Conservation (phyloP, 1,284 basidiomycete genomes). For the Ganoderma resinaceum region DNA sequence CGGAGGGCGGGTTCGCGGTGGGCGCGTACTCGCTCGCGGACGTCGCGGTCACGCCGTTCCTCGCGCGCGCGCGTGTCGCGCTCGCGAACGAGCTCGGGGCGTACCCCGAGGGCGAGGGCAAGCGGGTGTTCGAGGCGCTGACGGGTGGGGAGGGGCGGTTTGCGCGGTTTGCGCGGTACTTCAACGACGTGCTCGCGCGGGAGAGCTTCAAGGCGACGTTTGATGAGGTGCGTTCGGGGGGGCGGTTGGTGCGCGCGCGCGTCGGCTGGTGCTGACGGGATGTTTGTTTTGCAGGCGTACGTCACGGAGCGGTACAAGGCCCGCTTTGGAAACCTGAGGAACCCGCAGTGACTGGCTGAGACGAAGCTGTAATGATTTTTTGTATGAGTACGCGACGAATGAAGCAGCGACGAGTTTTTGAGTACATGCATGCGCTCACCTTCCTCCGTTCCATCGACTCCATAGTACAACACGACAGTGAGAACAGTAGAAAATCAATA, state of each 20-base stretch:
- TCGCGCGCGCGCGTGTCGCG: constrained; percentile 23
- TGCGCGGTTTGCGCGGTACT: constrained; percentile 40
- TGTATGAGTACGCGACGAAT: background rate
- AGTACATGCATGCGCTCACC: background rate
- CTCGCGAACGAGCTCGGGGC: constrained; percentile 24
- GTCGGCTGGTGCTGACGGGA: background rate
- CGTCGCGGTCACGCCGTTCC: constrained; percentile 26
- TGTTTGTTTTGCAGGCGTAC: constrained; percentile 13
- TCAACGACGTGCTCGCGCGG: constrained; percentile 37
- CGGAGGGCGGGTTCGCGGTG: constrained; percentile 23
- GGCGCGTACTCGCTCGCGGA: constrained; percentile 28
- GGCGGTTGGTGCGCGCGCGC: background rate
- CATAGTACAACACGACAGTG: background rate
- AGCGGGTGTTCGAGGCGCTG: constrained; percentile 22
- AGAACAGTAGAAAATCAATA: background rate
- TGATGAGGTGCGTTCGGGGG: constrained; percentile 37
- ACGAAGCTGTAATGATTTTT: background rate
- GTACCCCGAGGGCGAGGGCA: constrained; percentile 25
- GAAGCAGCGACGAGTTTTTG: background rate
- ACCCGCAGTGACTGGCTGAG: constrained; percentile 5
- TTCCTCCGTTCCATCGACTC: background rate
- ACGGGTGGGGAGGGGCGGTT: constrained; percentile 31
- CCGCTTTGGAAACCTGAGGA: constrained; percentile 14
- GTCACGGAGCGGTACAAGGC: constrained; percentile 20
- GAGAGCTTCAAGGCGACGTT: constrained; percentile 41